These are phyloP conservation scores for Euphorbia celastroides DNA, from an alignment of 441 rosid genomes.

Conservation along the genomic window DNA sequence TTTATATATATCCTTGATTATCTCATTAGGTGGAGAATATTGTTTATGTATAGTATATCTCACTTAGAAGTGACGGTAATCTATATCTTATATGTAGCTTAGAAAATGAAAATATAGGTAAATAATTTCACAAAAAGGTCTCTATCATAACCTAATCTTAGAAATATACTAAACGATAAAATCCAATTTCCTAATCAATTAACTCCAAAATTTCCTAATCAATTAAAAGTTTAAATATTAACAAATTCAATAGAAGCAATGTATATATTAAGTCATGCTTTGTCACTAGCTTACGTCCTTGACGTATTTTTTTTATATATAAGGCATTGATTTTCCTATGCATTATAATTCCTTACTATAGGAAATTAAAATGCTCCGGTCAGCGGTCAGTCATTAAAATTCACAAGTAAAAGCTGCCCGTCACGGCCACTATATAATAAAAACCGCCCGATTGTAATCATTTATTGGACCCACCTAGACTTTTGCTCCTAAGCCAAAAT, in stretches of 20 bases:
- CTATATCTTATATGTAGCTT: background rate
- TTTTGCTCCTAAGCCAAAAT: slow-evolving; percentile 61
- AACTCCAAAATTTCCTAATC: too few species aligned
- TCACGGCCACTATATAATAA: slow-evolving; percentile 25
- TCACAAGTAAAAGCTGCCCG: slow-evolving; percentile 32
- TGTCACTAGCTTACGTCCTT: slow-evolving; percentile 33
- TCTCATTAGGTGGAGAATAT: too few species aligned
- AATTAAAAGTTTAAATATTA: background rate
- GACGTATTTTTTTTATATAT: background rate
- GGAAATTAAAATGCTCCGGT: slow-evolving; percentile 16
- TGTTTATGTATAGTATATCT: background rate
- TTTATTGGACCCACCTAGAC: slow-evolving; percentile 45
- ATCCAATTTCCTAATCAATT: background rate
- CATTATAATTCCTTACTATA: background rate
- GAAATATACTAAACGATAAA: background rate
- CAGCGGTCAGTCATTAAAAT: slow-evolving; percentile 36
- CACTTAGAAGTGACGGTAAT: slow-evolving; percentile 26
- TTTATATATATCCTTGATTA: too few species aligned
- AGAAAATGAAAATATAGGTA: background rate
- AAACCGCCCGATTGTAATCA: slow-evolving; percentile 45
- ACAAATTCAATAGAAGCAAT: background rate
- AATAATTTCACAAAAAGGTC: background rate
- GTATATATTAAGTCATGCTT: slow-evolving; percentile 41
- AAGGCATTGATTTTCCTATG: background rate
- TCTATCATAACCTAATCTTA: slow-evolving; percentile 3